Evolutionary conservation across 2,329 filamentous ascomycete genomes (phyloP), one percentile per base, ranked within the genome.

Genomic region (Verticillium alfalfae): DNA sequence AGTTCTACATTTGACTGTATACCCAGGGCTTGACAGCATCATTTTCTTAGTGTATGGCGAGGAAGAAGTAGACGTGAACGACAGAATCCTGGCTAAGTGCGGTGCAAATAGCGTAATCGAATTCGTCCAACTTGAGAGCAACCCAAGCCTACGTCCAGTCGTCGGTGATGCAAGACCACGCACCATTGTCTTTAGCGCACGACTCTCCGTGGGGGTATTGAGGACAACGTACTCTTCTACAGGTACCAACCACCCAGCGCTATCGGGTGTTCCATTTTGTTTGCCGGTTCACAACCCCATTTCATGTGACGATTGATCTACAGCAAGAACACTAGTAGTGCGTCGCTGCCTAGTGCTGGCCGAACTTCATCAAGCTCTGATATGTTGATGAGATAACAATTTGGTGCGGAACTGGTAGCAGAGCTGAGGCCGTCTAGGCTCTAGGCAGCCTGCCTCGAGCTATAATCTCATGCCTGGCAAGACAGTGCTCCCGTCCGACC

Each of bases 41-140:
- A 93, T 96, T 72, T 94, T 94, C 74, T 76, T 83, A 70, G 86
- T 79, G 2, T 85, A 91, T 63, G 82, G 81, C 57, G 85, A 88
- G 45, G 85, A 82, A 3, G 81, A 96, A 72, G 77, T 87, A 61
- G 81, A 83, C 67, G 84, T 89, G 60, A 87, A 97, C 60, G 87
- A 87, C 70, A 89, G 91, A 67, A 84, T 88, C 57, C 95, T 92
- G 0, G 82, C 89, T 16, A 92, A 92, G 8, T 82, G 93, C 45
- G 93, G 93, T 7, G 93, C 93, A 15, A 93, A 97, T 75, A 87
- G 91, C 18, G 87, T 95, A 2, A 87, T 97, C 67, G 90, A 93
- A 73, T 88, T 91, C 7, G 90, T 93, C 34, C 90, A 90, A 0
- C 76, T 88, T 63, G 87, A 85, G 60, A 26, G 26, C 26, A 26